These are phyloP conservation scores for Rhizopogon vulgaris DNA, from an alignment of 768 basidiomycete genomes.

Conservation along the genomic window DNA sequence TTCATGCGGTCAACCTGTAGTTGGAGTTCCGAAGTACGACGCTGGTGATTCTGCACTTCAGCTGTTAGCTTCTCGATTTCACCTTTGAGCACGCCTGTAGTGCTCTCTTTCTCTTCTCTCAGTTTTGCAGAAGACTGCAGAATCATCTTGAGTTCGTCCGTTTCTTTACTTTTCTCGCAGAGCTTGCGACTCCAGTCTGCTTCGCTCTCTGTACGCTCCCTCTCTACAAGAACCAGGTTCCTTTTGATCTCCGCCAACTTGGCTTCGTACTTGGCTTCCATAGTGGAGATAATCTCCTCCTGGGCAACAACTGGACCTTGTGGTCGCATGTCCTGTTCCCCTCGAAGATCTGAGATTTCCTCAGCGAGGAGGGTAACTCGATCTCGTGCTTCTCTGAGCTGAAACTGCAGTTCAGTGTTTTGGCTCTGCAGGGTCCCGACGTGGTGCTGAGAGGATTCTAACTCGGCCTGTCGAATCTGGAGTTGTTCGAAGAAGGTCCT, in stretches of 20 bases:
- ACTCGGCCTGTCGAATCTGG: constrained; percentile 83
- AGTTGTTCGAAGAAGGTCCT: constrained; percentile 78
- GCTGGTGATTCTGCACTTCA: constrained; percentile 41
- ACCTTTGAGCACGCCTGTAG: constrained; percentile 41
- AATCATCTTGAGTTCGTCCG: constrained; percentile 61
- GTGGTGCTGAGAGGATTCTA: constrained; percentile 76
- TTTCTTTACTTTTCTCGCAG: constrained; percentile 68
- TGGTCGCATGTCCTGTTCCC: constrained; percentile 44
- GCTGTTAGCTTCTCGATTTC: constrained; percentile 50
- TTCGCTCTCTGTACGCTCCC: constrained; percentile 82
- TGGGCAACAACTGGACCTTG: constrained; percentile 40
- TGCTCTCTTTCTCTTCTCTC: constrained; percentile 53
- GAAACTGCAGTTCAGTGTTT: constrained; percentile 81
- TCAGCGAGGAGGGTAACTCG: constrained; percentile 65
- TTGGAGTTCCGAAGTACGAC: constrained; percentile 51
- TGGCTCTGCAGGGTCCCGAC: constrained; percentile 71
- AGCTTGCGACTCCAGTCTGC: constrained; percentile 87
- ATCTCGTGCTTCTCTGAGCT: constrained; percentile 75
- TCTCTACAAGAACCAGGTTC: constrained; percentile 60
- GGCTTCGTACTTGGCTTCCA: constrained; percentile 72
- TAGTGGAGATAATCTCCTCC: constrained; percentile 66
- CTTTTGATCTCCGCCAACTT: constrained; percentile 67
- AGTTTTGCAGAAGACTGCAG: constrained; percentile 54
- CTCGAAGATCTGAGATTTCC: constrained; percentile 58
- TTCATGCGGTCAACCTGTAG: constrained; percentile 40